phyloP scores from a whole-genome alignment of 495 filamentous ascomycete genomes.

The Rhypophila decipiens region DNA sequence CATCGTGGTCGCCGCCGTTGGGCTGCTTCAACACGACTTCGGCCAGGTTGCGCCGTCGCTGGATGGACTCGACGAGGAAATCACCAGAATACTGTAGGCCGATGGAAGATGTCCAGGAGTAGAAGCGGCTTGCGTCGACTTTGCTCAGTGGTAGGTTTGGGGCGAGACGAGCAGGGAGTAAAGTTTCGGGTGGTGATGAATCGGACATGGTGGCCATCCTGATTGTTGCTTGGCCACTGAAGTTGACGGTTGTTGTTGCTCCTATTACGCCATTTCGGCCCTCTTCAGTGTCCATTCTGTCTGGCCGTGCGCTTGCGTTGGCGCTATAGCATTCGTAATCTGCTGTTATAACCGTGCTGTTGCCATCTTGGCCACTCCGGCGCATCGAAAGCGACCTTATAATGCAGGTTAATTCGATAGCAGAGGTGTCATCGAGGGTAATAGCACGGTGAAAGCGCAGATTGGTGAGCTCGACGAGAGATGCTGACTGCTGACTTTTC shows the following conservation, averaged over 20 bases:
- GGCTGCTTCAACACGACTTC: neutral
- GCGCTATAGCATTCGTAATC: neutral
- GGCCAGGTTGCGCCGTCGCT: neutral
- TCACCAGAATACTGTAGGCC: neutral
- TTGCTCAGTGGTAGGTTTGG: neutral
- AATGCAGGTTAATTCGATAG: neutral
- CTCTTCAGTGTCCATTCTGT: neutral
- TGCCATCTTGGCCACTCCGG: neutral
- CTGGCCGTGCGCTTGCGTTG: neutral
- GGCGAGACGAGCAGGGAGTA: neutral
- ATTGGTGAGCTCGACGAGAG: constrained; percentile 1
- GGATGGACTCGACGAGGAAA: neutral
- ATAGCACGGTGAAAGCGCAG: neutral
- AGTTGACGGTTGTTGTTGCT: neutral
- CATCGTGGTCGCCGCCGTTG: neutral
- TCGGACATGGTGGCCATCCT: neutral
- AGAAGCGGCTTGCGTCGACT: neutral
- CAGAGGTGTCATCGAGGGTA: neutral
- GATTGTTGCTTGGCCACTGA: neutral
- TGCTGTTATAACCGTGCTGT: neutral
- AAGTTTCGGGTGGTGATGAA: neutral
- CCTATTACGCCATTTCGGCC: neutral
- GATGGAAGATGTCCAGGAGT: neutral
- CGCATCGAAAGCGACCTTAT: neutral
- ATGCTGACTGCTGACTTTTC: neutral